Evolutionary conservation across 2,329 filamentous ascomycete genomes (phyloP).

Genomic region (Trichoderma semiorbis): DNA sequence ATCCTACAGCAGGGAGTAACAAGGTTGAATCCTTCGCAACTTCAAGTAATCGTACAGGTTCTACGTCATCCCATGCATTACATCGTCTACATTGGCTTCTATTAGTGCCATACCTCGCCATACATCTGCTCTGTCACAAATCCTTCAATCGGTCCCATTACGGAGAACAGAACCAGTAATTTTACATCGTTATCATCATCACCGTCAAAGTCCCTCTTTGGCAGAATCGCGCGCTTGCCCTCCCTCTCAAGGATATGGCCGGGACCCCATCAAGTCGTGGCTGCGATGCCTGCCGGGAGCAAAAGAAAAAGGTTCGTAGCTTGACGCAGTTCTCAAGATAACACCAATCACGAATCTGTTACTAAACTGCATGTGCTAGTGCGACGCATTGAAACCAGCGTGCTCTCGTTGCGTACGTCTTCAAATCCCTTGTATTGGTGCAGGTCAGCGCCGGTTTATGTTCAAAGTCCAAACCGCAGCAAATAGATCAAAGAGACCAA

Average conservation of each 20-base stretch:
- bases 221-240: not conserved
- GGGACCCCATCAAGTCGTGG: not conserved
- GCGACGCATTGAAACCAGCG: not conserved
- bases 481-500: not conserved
- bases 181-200: not conserved
- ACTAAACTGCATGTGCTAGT: not conserved
- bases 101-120: not conserved
- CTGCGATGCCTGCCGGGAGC: not conserved
- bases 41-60: not conserved
- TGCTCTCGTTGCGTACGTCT: not conserved
- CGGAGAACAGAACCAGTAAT: not conserved
- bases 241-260: not conserved
- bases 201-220: not conserved
- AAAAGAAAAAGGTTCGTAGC: not conserved
- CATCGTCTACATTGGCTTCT: not conserved
- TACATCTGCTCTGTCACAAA: not conserved
- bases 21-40: not conserved
- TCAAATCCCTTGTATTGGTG: not conserved
- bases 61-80: not conserved
- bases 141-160: not conserved
- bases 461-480: not conserved
- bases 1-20: not conserved
- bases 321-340: not conserved
- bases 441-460: not conserved
- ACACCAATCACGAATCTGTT: not conserved